These are phyloP conservation scores for Fusarium papillatum DNA, from an alignment of 2,329 filamentous ascomycete species.

Conservation along the genomic window DNA sequence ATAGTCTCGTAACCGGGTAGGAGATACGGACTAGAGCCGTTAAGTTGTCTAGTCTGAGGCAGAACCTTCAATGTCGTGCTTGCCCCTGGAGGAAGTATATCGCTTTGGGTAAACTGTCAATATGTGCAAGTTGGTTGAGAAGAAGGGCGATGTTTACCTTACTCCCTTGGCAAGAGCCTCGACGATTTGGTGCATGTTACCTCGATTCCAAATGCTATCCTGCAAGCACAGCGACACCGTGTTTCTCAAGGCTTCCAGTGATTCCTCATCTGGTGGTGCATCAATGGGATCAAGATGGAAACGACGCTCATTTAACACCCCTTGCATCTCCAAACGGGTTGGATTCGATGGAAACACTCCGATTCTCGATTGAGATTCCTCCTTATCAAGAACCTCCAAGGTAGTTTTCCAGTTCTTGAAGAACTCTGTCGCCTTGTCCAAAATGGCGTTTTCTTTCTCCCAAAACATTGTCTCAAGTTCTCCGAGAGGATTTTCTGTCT, in stretches of 20 bases:
- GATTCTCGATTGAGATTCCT: not conserved
- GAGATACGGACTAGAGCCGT: not conserved
- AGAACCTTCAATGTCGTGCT: not conserved
- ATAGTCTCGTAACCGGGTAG: not conserved
- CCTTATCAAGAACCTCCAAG: not conserved
- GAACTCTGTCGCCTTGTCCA: not conserved
- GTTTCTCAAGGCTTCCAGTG: not conserved
- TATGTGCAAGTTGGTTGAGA: not conserved
- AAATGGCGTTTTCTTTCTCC: not conserved
- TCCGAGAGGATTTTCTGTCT: not conserved
- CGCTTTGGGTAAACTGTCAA: not conserved
- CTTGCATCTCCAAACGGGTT: not conserved
- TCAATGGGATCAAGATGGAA: not conserved
- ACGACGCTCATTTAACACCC: not conserved
- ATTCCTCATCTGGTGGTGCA: slow-evolving; percentile 1
- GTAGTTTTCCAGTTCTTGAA: not conserved
- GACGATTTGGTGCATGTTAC: slow-evolving; percentile 6
- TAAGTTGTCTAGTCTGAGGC: not conserved
- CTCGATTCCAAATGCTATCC: slow-evolving; percentile 1
- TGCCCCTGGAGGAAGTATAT: not conserved
- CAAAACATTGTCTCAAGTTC: slow-evolving; percentile 1
- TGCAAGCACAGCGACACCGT: slow-evolving; percentile 1
- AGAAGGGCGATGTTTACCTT: not conserved
- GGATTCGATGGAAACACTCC: slow-evolving; percentile 1
- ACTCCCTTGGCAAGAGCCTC: not conserved